Conservation (phyloP, 345 rosid species). For the Eutrema yunnanense region DNA sequence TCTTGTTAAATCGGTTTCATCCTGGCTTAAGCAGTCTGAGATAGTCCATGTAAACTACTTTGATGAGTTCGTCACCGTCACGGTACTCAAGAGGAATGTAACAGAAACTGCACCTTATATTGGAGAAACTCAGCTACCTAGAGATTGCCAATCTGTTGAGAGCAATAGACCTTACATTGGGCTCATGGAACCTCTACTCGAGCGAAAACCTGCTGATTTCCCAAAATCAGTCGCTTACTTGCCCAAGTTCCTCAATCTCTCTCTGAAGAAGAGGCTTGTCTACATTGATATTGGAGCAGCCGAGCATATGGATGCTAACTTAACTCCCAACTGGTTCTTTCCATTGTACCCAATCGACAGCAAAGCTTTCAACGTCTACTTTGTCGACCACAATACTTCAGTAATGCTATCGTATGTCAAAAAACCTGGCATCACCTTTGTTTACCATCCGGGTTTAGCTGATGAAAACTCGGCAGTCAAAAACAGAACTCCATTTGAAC, state of each 20-base stretch:
- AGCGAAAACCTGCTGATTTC: conserved; percentile 34
- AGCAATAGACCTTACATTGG: conserved; percentile 40
- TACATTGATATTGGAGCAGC: conserved; percentile 65
- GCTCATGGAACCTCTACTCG: conserved; percentile 50
- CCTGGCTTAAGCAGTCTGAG: conserved; percentile 45
- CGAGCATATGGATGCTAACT: conserved; percentile 34
- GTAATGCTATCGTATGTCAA: conserved; percentile 54
- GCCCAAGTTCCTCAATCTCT: conserved; percentile 44
- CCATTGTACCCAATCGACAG: conserved; percentile 57
- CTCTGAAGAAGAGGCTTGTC: conserved; percentile 39
- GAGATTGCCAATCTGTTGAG: conserved; percentile 46
- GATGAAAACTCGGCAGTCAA: conserved; percentile 21
- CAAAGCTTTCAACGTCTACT: conserved; percentile 49
- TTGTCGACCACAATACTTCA: conserved; percentile 76
- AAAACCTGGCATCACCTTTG: conserved; percentile 59
- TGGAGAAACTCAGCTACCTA: conserved; percentile 41
- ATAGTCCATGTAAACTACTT: conserved; percentile 35
- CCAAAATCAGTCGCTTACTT: conserved; percentile 43
- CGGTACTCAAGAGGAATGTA: conserved; percentile 47
- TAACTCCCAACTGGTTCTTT: conserved; percentile 42
- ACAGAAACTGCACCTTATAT: conserved; percentile 26
- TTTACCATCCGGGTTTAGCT: conserved; percentile 69
- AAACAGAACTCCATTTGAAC: conserved; percentile 21
- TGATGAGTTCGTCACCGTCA: conserved; percentile 33
- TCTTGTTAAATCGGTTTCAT: conserved; percentile 55